Percentiles rank a stretch among this genome's conserved stretches.
Evolutionary conservation across 2,329 filamentous ascomycete species (phyloP).

Genomic region (Tolypocladium inflatum): DNA sequence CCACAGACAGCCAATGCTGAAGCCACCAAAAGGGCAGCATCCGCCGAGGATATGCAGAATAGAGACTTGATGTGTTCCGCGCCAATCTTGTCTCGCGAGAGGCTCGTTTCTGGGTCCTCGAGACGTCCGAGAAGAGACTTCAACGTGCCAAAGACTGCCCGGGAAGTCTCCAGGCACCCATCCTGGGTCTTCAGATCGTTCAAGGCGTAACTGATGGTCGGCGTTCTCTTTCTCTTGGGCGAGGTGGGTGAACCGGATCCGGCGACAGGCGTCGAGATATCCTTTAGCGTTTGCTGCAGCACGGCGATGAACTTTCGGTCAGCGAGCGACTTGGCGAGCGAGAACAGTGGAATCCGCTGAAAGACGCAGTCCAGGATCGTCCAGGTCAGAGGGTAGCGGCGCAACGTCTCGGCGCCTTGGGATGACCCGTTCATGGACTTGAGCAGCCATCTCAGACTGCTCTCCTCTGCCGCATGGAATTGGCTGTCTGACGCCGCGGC

Average conservation of each 20-base stretch:
- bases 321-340: conserved; percentile 60
- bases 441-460: conserved; percentile 52
- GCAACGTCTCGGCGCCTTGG: conserved; percentile 39
- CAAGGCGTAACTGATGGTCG: conserved; percentile 26
- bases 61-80: conserved; percentile 49
- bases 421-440: conserved; percentile 46
- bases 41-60: conserved; percentile 39
- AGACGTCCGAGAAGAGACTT: conserved; percentile 36
- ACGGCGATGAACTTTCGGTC: conserved; percentile 59
- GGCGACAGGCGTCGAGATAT: conserved; percentile 32
- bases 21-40: conserved; percentile 34
- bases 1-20: conserved; percentile 37
- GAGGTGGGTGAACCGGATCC: conserved; percentile 14
- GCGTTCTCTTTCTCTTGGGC: conserved; percentile 38
- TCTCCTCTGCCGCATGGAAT: conserved; percentile 46
- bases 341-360: conserved; percentile 56
- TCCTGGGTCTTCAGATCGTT: conserved; percentile 26
- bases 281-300: conserved; percentile 55
- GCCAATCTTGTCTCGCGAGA: conserved; percentile 39
- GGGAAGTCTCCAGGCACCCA: conserved; percentile 35
- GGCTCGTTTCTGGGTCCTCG: conserved; percentile 20
- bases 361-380: conserved; percentile 52
- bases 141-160: conserved; percentile 38
- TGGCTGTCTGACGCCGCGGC: conserved; percentile 28
- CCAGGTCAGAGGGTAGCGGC: conserved; percentile 51